A percentile compares a stretch with the other conserved stretches of the same genome.
Evolutionary conservation across 768 basidiomycete genomes (phyloP).

Genomic region (Hypholoma sublateritium): DNA sequence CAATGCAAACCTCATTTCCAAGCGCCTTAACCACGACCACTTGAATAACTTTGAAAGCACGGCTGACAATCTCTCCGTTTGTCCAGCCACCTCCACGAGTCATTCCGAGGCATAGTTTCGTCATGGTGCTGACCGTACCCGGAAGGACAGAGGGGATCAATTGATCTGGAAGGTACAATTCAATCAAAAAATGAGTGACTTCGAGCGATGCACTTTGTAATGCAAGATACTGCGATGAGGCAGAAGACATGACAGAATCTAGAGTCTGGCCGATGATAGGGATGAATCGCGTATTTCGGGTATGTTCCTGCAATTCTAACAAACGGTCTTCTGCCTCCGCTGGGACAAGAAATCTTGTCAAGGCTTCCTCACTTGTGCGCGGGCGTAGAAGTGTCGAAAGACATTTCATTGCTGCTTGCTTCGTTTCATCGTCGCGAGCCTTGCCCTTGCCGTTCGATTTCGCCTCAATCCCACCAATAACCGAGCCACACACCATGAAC

Average conservation of each 20-base stretch:
- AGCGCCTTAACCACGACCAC: slow-evolving; percentile 54
- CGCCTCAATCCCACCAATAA: slow-evolving; percentile 62
- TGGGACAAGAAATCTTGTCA: slow-evolving; percentile 19
- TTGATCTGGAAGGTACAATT: slow-evolving; percentile 52
- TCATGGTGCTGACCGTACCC: slow-evolving; percentile 77
- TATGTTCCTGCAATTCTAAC: slow-evolving; percentile 39
- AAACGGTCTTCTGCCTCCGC: slow-evolving; percentile 28
- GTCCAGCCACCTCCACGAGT: slow-evolving; percentile 63
- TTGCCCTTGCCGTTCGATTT: slow-evolving; percentile 59
- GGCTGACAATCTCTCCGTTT: slow-evolving; percentile 65
- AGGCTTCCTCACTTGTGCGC: slow-evolving; percentile 41
- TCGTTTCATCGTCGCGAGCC: slow-evolving; percentile 78
- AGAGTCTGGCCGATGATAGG: slow-evolving; percentile 85
- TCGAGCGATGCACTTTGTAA: slow-evolving; percentile 67
- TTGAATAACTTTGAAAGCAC: slow-evolving; percentile 58
- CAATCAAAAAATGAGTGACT: slow-evolving; percentile 54
- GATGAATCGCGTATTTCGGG: slow-evolving; percentile 51
- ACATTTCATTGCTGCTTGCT: slow-evolving; percentile 70
- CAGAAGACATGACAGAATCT: slow-evolving; percentile 62
- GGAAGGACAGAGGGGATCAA: slow-evolving; percentile 73
- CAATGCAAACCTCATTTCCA: slow-evolving; percentile 65
- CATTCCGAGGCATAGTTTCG: slow-evolving; percentile 63
- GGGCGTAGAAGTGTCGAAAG: slow-evolving; percentile 62
- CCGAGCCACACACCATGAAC: slow-evolving; percentile 71
- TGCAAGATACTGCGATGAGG: slow-evolving; percentile 54